A percentile compares a stretch with the other conserved stretches of the same genome.
Evolutionary conservation across 352 stramenopile species (phyloP).

Genomic region (Blastocystis sp.): DNA sequence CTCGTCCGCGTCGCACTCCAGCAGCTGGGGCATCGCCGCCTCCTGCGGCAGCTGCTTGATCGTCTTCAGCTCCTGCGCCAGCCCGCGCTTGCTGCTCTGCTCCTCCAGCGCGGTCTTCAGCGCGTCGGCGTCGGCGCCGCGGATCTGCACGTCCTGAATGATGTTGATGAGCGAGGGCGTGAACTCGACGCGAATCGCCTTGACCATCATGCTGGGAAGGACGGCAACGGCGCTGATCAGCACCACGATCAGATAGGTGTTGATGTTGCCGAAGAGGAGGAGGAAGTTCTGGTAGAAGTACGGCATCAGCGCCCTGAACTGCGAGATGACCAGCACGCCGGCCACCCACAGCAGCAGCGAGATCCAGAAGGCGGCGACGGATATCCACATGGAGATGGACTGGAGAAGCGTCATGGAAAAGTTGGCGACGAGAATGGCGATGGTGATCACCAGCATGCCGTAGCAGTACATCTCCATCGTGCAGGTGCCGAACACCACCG

Average conservation of each 20-base stretch:
- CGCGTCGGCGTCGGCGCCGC: neutral
- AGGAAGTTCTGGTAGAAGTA: slow-evolving; percentile 16
- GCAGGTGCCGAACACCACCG: neutral
- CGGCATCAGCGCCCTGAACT: neutral
- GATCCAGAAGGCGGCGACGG: slow-evolving; percentile 3
- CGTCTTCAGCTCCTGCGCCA: slow-evolving; percentile 40
- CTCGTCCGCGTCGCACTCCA: no score
- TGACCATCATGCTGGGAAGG: slow-evolving; percentile 34
- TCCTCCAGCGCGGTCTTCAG: slow-evolving; percentile 18
- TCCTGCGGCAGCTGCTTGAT: slow-evolving; percentile 10
- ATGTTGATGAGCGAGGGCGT: neutral
- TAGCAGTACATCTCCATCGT: neutral
- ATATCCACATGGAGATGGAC: slow-evolving; percentile 14
- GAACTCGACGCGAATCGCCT: neutral
- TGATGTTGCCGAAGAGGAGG: neutral
- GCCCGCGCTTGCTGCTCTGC: neutral
- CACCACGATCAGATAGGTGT: neutral
- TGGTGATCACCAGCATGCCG: neutral
- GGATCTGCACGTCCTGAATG: slow-evolving; percentile 44
- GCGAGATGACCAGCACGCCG: neutral
- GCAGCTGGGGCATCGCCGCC: neutral
- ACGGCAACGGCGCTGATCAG: neutral
- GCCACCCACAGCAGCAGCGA: slow-evolving; percentile 34
- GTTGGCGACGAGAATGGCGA: slow-evolving; percentile 33
- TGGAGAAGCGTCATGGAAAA: neutral